phyloP scores from a whole-genome alignment of 2,329 filamentous ascomycete species.

The Clarireedia sp. region DNA sequence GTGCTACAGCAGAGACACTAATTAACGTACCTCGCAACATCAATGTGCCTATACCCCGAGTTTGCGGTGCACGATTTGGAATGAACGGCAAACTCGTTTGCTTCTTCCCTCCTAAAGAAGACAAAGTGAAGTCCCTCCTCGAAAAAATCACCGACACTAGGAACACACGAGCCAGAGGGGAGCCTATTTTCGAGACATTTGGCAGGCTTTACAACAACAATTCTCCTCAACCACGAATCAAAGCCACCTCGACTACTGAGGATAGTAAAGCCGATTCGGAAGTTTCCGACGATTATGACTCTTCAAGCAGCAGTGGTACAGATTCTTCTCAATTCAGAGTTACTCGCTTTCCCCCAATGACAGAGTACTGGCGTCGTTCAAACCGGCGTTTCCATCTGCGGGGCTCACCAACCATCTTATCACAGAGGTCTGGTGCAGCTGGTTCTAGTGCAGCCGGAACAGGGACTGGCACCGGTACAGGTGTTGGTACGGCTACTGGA shows the following conservation, averaged over 20 bases:
- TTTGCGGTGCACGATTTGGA: conserved; percentile 54
- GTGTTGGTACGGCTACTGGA: conserved; percentile 45
- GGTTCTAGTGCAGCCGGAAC: conserved; percentile 22
- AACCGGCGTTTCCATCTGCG: conserved; percentile 20
- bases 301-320: conserved; percentile 28
- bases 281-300: conserved; percentile 27
- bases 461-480: conserved; percentile 38
- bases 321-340: conserved; percentile 28
- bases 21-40: conserved; percentile 41
- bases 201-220: conserved; percentile 45
- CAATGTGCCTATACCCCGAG: conserved; percentile 48
- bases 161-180: conserved; percentile 38
- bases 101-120: conserved; percentile 62
- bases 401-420: conserved; percentile 27
- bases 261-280: conserved; percentile 33
- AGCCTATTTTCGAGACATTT: conserved; percentile 55
- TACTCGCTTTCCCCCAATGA: conserved; percentile 22
- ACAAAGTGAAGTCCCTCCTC: conserved; percentile 42
- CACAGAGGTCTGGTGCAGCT: conserved; percentile 22
- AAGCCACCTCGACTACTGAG: conserved; percentile 26
- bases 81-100: conserved; percentile 56
- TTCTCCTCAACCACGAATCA: conserved; percentile 39
- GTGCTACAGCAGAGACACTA: conserved; percentile 44
- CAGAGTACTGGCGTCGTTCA: conserved; percentile 24
- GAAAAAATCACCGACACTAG: conserved; percentile 40